Conservation (phyloP, 257 asterid species). For the Petrea volubilis region DNA sequence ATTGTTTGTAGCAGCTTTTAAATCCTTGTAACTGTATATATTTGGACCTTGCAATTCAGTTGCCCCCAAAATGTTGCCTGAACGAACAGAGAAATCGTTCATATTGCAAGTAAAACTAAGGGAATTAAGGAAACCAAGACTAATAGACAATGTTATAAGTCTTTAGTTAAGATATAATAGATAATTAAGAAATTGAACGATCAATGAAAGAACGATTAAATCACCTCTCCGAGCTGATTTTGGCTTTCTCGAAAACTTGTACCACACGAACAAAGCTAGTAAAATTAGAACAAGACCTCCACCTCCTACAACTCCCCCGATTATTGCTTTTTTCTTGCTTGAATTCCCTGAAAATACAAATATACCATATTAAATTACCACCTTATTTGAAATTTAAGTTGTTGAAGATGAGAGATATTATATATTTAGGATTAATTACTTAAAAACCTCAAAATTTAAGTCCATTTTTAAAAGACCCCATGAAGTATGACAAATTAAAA, state of each 20-base stretch:
- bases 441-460: no score
- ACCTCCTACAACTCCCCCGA: conserved; percentile 82
- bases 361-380: no score
- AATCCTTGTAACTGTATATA: conserved; percentile 53
- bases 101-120: not conserved
- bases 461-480: no score
- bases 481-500: no score
- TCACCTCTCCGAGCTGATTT: conserved; percentile 47
- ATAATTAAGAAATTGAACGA: not conserved
- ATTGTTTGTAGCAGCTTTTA: conserved; percentile 63
- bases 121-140: not conserved
- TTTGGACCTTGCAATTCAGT: conserved; percentile 83
- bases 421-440: no score
- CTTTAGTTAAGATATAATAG: not conserved
- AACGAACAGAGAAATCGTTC: not conserved
- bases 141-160: not conserved
- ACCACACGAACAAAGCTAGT: conserved; percentile 48
- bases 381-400: no score
- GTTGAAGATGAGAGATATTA: no score
- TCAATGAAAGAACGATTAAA: not conserved
- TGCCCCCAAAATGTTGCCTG: conserved; percentile 68
- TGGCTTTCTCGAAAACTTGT: conserved; percentile 47
- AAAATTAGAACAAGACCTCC: conserved; percentile 51
- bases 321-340: conserved; percentile 53
- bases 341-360: conserved; percentile 53